These are phyloP conservation scores for Curvularia eragrostidis DNA, from an alignment of 2,329 filamentous ascomycete genomes.

Conservation along the genomic window DNA sequence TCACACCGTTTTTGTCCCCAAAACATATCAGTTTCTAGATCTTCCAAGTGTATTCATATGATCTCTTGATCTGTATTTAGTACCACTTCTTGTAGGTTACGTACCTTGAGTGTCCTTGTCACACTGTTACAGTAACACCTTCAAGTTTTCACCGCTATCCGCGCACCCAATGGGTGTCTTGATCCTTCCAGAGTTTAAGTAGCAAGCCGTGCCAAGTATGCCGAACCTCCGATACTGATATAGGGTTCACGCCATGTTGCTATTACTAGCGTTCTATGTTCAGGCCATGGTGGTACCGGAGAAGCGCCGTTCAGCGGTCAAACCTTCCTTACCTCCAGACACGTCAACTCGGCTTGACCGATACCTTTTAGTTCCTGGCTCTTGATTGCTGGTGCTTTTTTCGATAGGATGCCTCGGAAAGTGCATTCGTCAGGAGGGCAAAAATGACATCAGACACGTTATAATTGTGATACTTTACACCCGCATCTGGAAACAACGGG, in stretches of 20 bases:
- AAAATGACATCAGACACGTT: slow-evolving; percentile 8
- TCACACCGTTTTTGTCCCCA: neutral
- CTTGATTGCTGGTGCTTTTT: neutral
- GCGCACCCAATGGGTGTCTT: slow-evolving; percentile 8
- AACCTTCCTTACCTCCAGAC: slow-evolving; percentile 1
- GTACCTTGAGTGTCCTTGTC: slow-evolving; percentile 13
- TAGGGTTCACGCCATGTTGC: slow-evolving; percentile 13
- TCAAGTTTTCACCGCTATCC: slow-evolving; percentile 20
- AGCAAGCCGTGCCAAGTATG: slow-evolving; percentile 14
- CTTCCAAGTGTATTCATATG: slow-evolving; percentile 4
- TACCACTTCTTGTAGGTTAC: slow-evolving; percentile 10
- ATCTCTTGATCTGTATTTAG: slow-evolving; percentile 4
- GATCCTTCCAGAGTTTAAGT: neutral
- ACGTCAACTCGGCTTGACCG: slow-evolving; percentile 20
- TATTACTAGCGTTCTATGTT: slow-evolving; percentile 7
- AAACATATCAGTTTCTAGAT: neutral
- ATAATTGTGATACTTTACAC: slow-evolving; percentile 8
- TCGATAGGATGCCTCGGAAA: slow-evolving; percentile 11
- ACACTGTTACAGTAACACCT: slow-evolving; percentile 24
- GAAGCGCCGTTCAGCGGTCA: slow-evolving; percentile 15
- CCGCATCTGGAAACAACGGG: slow-evolving; percentile 7
- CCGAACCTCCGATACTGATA: slow-evolving; percentile 4
- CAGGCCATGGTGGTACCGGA: slow-evolving; percentile 11
- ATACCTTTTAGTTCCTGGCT: slow-evolving; percentile 6
- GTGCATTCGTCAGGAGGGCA: slow-evolving; percentile 8